Percentiles rank a stretch among this genome's conserved stretches.
phyloP scores from a whole-genome alignment of 495 filamentous ascomycete species.

The Mycothermus thermophilus region DNA sequence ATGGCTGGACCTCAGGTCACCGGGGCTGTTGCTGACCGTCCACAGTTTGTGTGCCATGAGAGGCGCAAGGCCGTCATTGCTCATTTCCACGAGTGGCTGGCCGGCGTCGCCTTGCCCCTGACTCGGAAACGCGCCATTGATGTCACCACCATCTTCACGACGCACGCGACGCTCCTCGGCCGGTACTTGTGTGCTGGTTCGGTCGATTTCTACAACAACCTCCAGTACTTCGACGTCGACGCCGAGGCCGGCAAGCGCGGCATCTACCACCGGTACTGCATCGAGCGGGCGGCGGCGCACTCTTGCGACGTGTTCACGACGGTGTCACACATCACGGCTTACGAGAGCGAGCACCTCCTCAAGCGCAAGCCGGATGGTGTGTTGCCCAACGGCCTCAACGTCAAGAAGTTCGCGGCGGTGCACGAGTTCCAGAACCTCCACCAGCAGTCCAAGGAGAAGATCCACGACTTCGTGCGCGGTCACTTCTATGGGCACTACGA shows the following conservation, averaged over 20 bases:
- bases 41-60: constrained; percentile 83
- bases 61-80: constrained; percentile 80
- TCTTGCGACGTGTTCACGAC: constrained; percentile 94
- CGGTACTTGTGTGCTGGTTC: constrained; percentile 94
- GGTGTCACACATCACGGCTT: constrained; percentile 95
- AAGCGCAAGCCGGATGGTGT: constrained; percentile 98
- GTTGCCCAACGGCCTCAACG: constrained; percentile 89
- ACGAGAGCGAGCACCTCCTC: constrained; percentile 91
- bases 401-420: constrained; percentile 96
- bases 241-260: constrained; percentile 94
- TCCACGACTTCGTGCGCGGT: constrained; percentile 93
- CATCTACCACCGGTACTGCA: constrained; percentile 97
- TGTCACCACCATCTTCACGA: constrained; percentile 96
- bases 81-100: constrained; percentile 98
- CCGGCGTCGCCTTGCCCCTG: constrained; percentile 88
- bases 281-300: constrained; percentile 86
- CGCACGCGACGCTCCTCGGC: constrained; percentile 86
- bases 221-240: constrained; percentile 94
- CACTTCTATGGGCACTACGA: constrained; percentile 99
- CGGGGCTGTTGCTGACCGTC: constrained; percentile 5
- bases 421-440: constrained; percentile 99
- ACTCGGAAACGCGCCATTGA: constrained; percentile 90
- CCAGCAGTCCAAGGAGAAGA: constrained; percentile 90
- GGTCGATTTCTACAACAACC: constrained; percentile 98
- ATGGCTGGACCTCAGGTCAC: neutral